Conservation (phyloP, 2,329 filamentous ascomycete genomes). For the Botryotinia calthae region DNA sequence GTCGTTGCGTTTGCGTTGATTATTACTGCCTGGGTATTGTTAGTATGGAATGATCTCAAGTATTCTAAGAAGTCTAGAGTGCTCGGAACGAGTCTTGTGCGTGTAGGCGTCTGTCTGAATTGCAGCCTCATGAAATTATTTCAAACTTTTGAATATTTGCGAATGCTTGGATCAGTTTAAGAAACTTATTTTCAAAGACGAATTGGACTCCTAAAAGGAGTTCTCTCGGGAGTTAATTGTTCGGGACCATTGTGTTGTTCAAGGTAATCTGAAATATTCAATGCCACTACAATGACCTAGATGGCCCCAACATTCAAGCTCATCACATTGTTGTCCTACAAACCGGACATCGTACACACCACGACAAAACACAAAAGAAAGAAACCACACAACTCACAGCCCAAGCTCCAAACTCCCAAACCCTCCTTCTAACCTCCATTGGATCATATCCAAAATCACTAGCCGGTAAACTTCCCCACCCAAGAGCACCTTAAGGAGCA, state of each 20-base stretch:
- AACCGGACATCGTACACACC: neutral
- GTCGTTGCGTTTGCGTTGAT: conserved; percentile 61
- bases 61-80: neutral
- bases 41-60: neutral
- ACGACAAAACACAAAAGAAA: neutral
- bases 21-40: conserved; percentile 50
- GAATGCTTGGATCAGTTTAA: neutral
- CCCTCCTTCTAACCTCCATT: neutral
- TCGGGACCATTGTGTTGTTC: neutral
- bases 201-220: neutral
- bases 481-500: neutral
- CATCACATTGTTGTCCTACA: too few species aligned
- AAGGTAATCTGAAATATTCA: neutral
- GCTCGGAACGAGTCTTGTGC: neutral
- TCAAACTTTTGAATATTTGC: neutral
- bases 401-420: conserved; percentile 3
- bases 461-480: conserved; percentile 12
- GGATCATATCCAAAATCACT: neutral
- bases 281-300: neutral
- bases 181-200: neutral
- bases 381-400: neutral
- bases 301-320: too few species aligned
- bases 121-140: too few species aligned
- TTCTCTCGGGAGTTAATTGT: neutral
- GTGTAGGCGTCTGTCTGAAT: neutral